A percentile compares a stretch with the other conserved stretches of the same genome.
These are phyloP conservation scores for Galeopsis tetrahit DNA, from an alignment of 257 asterid genomes.

Conservation along the genomic window DNA sequence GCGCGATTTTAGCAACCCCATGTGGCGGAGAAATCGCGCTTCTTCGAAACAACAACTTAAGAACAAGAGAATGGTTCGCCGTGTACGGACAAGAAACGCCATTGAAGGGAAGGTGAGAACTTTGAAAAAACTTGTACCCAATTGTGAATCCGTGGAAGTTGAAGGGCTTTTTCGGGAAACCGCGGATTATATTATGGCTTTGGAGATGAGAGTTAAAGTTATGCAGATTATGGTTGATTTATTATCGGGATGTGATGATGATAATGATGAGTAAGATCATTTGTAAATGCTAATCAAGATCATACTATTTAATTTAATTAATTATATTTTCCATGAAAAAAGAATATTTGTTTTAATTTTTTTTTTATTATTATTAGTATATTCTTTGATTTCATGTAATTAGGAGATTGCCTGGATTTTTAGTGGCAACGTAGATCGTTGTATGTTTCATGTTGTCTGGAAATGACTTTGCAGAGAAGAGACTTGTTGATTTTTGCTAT, in stretches of 20 bases:
- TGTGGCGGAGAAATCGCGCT: slow-evolving; percentile 23
- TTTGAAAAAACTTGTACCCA: slow-evolving; percentile 63
- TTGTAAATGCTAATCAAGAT: slow-evolving; percentile 17
- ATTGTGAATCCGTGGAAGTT: slow-evolving; percentile 46
- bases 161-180: slow-evolving; percentile 61
- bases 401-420: slow-evolving; percentile 33
- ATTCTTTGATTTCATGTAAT: slow-evolving; percentile 28
- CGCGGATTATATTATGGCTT: slow-evolving; percentile 59
- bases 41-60: slow-evolving; percentile 1
- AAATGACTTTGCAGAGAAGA: slow-evolving; percentile 1
- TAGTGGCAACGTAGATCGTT: slow-evolving; percentile 22
- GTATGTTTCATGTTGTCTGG: slow-evolving; percentile 15
- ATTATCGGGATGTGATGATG: slow-evolving; percentile 34
- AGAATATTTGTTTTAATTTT: not conserved
- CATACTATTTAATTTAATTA: slow-evolving; percentile 8
- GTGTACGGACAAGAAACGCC: slow-evolving; percentile 29
- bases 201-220: slow-evolving; percentile 55
- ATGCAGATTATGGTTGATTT: slow-evolving; percentile 60
- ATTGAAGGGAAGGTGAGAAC: slow-evolving; percentile 51
- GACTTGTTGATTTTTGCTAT: slow-evolving; percentile 14
- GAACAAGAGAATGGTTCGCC: slow-evolving; percentile 45
- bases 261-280: not conserved
- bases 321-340: not conserved
- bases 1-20: slow-evolving; percentile 28
- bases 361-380: not conserved